Conservation (phyloP, 2,329 filamentous ascomycete genomes). For the Aspergillus tanneri region DNA sequence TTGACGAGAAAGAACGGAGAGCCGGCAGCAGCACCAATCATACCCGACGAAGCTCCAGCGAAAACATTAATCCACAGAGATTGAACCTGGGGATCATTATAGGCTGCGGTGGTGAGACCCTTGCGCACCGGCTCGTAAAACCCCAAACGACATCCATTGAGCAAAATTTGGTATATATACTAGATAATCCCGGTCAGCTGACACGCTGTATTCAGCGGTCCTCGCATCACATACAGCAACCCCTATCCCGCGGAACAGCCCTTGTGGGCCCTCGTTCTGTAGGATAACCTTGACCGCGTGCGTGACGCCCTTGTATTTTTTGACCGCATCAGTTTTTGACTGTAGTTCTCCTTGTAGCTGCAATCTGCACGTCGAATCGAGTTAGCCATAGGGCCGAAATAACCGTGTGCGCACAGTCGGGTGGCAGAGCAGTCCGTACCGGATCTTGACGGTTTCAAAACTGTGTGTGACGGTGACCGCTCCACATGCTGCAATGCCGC, state of each 20-base stretch:
- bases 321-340: conserved; percentile 76
- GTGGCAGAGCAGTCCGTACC: conserved; percentile 53
- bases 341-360: conserved; percentile 96
- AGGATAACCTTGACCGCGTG: conserved; percentile 90
- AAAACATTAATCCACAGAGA: conserved; percentile 91
- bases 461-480: conserved; percentile 97
- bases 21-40: conserved; percentile 87
- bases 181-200: conserved; percentile 31
- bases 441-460: conserved; percentile 98
- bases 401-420: neutral
- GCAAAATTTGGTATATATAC: conserved; percentile 93
- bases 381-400: neutral
- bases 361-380: conserved; percentile 59
- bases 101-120: conserved; percentile 65
- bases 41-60: conserved; percentile 81
- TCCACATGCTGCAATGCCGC: conserved; percentile 93
- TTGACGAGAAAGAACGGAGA: conserved; percentile 98
- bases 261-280: conserved; percentile 80
- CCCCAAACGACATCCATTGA: conserved; percentile 93
- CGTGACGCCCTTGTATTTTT: conserved; percentile 85
- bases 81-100: conserved; percentile 72
- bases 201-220: neutral
- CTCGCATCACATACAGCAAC: conserved; percentile 60
- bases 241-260: conserved; percentile 83
- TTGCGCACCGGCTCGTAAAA: conserved; percentile 95